Evolutionary conservation across 805 yeast species (phyloP).

Genomic region (Spathaspora arborariae): DNA sequence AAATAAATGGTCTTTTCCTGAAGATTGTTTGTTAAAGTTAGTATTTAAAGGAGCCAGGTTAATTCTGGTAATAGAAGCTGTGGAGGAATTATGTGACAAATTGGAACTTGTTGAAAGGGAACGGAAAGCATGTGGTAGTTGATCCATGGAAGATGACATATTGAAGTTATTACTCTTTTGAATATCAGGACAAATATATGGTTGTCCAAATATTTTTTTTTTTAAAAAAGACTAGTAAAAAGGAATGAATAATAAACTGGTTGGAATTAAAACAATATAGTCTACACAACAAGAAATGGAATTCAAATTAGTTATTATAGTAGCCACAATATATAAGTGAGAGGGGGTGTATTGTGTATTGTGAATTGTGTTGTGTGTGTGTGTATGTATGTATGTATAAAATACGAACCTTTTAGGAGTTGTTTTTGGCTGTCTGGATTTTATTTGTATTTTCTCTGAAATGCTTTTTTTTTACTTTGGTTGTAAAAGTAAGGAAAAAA

Average conservation of each 20-base stretch:
- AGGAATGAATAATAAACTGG: background rate
- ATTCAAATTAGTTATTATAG: too few species aligned
- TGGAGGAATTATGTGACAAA: conserved; percentile 14
- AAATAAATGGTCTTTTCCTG: conserved; percentile 64
- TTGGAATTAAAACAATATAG: too few species aligned
- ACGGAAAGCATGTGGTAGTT: conserved; percentile 28
- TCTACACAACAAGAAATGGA: background rate
- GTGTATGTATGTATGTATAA: background rate
- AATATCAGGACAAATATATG: too few species aligned
- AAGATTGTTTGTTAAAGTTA: conserved; percentile 61
- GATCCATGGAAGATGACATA: conserved; percentile 8
- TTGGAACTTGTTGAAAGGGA: conserved; percentile 29
- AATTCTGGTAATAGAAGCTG: conserved; percentile 33
- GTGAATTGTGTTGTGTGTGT: too few species aligned
- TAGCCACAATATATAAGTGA: background rate
- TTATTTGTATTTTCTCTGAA: background rate
- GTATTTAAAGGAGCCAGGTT: conserved; percentile 44
- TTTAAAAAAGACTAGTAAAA: background rate
- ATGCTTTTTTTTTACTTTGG: background rate
- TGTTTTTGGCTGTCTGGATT: background rate
- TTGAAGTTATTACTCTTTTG: background rate
- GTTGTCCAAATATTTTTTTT: too few species aligned
- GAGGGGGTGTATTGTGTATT: background rate
- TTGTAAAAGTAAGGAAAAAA: background rate
- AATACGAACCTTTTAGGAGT: background rate